Evolutionary conservation across 805 yeast genomes (phyloP).

Genomic region (Wickerhamomyces subpelliculosus): DNA sequence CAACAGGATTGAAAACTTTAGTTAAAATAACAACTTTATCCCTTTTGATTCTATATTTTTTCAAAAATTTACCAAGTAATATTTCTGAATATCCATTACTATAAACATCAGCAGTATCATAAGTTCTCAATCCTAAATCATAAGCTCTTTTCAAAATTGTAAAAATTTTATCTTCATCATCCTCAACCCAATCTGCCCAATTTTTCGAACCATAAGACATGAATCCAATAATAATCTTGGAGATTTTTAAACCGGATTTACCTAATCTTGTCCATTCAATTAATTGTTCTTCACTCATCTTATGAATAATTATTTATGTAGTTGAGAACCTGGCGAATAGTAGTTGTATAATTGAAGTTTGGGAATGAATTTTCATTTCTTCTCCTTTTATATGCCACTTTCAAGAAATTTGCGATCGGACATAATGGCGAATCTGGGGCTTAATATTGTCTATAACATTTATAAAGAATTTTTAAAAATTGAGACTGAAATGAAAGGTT

Average conservation of each 20-base stretch:
- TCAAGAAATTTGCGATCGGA: too few species aligned
- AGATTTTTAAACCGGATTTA: conserved; percentile 37
- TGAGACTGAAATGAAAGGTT: too few species aligned
- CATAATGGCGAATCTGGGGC: too few species aligned
- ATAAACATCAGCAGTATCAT: conserved; percentile 40
- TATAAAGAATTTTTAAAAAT: too few species aligned
- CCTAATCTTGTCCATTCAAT: conserved; percentile 22
- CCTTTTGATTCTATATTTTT: conserved; percentile 40
- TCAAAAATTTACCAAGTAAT: conserved; percentile 42
- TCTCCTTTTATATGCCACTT: not conserved
- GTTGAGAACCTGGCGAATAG: not conserved
- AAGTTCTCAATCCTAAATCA: conserved; percentile 36
- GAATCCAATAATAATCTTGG: conserved; percentile 43
- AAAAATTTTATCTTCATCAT: conserved; percentile 37
- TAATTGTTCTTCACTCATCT: not conserved
- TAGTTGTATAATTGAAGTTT: too few species aligned
- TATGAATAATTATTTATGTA: not conserved
- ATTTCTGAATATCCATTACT: conserved; percentile 39
- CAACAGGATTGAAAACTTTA: conserved; percentile 21
- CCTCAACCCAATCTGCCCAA: conserved; percentile 35
- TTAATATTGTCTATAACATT: too few species aligned
- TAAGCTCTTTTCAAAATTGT: conserved; percentile 35
- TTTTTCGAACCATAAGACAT: conserved; percentile 40
- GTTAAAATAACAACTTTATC: conserved; percentile 46
- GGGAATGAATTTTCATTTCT: too few species aligned